Conservation (phyloP, 345 rosid genomes). For the Moricandia moricandioides region DNA sequence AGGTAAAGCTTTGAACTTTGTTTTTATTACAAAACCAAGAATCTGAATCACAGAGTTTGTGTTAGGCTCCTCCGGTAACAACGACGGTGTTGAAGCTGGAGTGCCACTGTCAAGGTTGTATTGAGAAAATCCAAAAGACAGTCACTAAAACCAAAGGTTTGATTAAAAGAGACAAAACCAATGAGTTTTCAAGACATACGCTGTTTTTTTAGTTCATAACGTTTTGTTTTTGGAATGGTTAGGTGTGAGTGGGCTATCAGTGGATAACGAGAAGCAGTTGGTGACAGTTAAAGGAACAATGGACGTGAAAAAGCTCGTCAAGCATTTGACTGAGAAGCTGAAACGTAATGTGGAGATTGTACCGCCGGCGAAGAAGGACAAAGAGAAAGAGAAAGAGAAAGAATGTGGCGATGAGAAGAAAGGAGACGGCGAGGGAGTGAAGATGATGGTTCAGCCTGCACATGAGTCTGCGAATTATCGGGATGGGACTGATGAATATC, state of each 20-base stretch:
- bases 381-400: conserved; percentile 33
- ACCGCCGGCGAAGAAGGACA: conserved; percentile 63
- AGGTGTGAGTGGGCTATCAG: conserved; percentile 56
- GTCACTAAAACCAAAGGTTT: conserved; percentile 47
- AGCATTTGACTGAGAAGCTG: conserved; percentile 50
- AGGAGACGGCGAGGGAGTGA: conserved; percentile 36
- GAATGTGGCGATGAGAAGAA: conserved; percentile 31
- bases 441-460: conserved; percentile 50
- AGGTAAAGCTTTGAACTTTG: neutral
- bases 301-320: conserved; percentile 54
- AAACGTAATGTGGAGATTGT: conserved; percentile 65
- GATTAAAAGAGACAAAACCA: neutral
- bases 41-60: conserved; percentile 3
- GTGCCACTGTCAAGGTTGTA: conserved; percentile 68
- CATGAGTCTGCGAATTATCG: conserved; percentile 34
- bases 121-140: conserved; percentile 48
- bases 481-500: conserved; percentile 33
- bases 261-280: conserved; percentile 57
- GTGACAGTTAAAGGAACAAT: conserved; percentile 75
- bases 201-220: neutral
- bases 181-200: conserved; percentile 3
- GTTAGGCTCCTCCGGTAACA: conserved; percentile 56
- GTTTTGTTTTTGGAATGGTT: neutral
- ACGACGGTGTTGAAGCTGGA: conserved; percentile 55
- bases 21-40: neutral